A percentile compares a stretch with the other conserved stretches of the same genome.
Evolutionary conservation across 768 basidiomycete genomes (phyloP).

Genomic region (Tricholomella constricta): DNA sequence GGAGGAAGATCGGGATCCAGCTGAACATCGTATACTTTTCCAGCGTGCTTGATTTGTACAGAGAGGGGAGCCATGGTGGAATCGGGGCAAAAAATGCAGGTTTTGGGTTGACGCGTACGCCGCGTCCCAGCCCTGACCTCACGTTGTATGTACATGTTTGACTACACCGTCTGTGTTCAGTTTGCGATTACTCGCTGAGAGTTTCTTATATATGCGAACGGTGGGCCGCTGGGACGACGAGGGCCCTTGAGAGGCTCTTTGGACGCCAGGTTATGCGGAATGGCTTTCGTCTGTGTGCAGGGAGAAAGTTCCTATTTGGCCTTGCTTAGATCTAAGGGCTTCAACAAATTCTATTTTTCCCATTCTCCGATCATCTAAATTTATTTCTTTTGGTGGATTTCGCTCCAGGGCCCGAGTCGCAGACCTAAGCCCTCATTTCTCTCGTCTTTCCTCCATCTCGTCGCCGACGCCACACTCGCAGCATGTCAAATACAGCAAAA

Average conservation of each 20-base stretch:
- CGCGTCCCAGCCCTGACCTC: constrained; percentile 8
- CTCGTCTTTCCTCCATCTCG: not conserved
- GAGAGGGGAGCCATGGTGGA: constrained; percentile 59
- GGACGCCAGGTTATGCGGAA: too few species aligned
- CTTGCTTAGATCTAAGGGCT: constrained; percentile 15
- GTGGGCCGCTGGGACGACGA: too few species aligned
- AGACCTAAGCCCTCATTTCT: not conserved
- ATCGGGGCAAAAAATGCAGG: constrained; percentile 5
- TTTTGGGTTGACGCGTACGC: constrained; percentile 24
- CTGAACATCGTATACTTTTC: constrained; percentile 69
- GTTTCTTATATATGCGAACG: not conserved
- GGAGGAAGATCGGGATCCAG: constrained; percentile 76
- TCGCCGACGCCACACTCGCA: constrained; percentile 1
- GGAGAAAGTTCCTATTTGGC: constrained; percentile 5
- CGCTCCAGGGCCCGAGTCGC: not conserved
- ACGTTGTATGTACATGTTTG: constrained; percentile 14
- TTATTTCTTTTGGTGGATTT: constrained; percentile 4
- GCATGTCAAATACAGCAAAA: constrained; percentile 18
- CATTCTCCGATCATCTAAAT: constrained; percentile 8
- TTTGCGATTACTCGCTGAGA: not conserved
- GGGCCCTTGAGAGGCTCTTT: too few species aligned
- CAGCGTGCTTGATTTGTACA: constrained; percentile 91
- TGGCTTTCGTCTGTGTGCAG: too few species aligned
- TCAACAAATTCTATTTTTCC: constrained; percentile 7
- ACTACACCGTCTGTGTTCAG: not conserved